Evolutionary conservation across 2,329 filamentous ascomycete species (phyloP), one percentile per base, ranked within the genome.

Genomic region (Bretziella fagacearum): DNA sequence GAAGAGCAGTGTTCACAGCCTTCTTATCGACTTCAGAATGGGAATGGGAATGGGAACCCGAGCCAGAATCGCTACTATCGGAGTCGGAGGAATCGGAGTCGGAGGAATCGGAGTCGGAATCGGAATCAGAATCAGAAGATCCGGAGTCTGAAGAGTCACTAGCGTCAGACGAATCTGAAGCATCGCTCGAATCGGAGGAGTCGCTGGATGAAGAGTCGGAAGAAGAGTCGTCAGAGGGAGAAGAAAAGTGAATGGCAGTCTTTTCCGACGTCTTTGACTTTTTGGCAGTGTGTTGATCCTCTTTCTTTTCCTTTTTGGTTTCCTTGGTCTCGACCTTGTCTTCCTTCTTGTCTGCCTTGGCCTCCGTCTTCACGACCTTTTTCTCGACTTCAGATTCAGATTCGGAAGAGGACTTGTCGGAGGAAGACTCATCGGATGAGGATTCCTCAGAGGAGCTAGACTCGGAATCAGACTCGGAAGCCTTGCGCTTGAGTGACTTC

Each of bases 221-320:
- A 4, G 54, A 54, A 4, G 55, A 53, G 26, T 55, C 52, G 1
- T 54, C 46, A 25, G 29, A 27, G 6, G 58, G 61, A 29, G 35
- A 45, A 39, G 43, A 40, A 18, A 56, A 53, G 25, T n/a, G 56
- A 57, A 6, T 51, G 13, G 53, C 44, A 22, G 29, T 57, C 29
- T 29, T 32, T 23, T 15, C 30, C 10, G 47, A 45, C 2, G 41
- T 44, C 18, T 42, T 44, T 15, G 26, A 29, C 4, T 33, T 37
- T n/a, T 42, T 44, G 10, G 46, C 32, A 11, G 46, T 44, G 13
- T 41, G 41, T 13, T 42, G 41, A 11, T 46, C 44, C 22, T 46
- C 58, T 60, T 74, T 77, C 64, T 79, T 79, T 27, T 40, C 55
- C 54, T 33, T 58, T 61, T 29, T 56, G 25, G 62, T 64, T 60